Evolutionary conservation across 371 early-diverging fungal species (phyloP), one percentile per base, ranked within the genome.

Genomic region (Mucor velutinosus): DNA sequence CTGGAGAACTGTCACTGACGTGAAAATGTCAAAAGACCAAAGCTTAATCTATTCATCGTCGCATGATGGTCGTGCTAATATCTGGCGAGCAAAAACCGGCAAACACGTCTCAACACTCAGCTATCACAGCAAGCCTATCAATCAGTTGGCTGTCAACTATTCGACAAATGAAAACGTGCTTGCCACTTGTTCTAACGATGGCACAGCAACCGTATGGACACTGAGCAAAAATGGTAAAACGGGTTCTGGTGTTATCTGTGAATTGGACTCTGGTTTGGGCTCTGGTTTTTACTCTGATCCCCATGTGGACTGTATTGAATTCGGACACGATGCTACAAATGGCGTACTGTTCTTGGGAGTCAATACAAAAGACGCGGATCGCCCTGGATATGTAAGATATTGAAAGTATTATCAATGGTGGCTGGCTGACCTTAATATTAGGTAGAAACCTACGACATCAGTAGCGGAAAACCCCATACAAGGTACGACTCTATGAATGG

Each of bases 1-100:
- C 21, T 82, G 82, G 82, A 69, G 67, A 41, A 82, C 79, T 15
- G 76, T 82, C 0, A 74, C 72, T 5, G 82, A 82, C 65, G 71
- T 82, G 0, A 76, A 79, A 17, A 35, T 70, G 19, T 82, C 79
- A 0, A 62, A 64, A 15, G 74, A 78, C 58, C 62, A 77, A 15
- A 58, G 45, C 3, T 39, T 79, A 7, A 63, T 82, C 7, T 76
- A 65, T 64, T 77, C 82, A 1, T 66, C 76, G 0, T 73, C 76
- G 1, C 74, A 73, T 53, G 82, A 82, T 57, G 71, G 72, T 11
- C 66, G 55, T 12, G 69, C 77, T 15, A 71, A 71, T 35, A 67
- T 82, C 1, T 82, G 82, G 82, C 60, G 41, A 56, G 39, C 75
- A 11, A 49, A 45, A 10, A 64, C 51, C 2, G 75, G 76, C 15